Evolutionary conservation across 176 grass and related monocot genomes (phyloP), one percentile per base, ranked within the genome.

Genomic region (Eragrostis curvula): DNA sequence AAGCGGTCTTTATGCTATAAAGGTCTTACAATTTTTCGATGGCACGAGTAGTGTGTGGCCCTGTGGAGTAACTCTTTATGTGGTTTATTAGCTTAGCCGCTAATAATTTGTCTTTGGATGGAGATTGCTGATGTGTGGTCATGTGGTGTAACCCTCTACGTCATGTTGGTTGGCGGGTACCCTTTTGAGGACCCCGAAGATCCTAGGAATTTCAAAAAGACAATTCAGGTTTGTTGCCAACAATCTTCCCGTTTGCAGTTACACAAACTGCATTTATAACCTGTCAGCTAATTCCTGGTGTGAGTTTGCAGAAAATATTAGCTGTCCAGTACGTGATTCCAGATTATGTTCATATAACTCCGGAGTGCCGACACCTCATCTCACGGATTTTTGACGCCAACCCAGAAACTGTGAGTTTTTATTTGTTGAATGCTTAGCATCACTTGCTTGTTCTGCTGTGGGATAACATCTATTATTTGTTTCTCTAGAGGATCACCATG

Each of bases 41-140:
- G 25, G 3, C 65, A 53, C 24, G 48, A 36, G 12, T 48, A 21
- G 41, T 28, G 27, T 70, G 18, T 83, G 43, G 17, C 63, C 20
- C 25, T 84, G 16, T 72, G 51, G 36, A 73, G 23, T 40, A 64
- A 50, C 47, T 66, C 46, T 73, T 75, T 81, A 64, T 65, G 48
- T 20, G 3, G 12, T 67, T 29, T 5, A 44, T 21, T 76, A 28
- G 44, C 69, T 78, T 1, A 78, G 70, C 24, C 51, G 42, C 82
- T 85, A 81, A 79, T 69, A 57, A 41, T 69, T 76, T 84, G 18
- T 80, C 44, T 0, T 64, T 57, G 81, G 30, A 73, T 85, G 88
- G 47, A 91, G 90, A 96, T 93, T 51, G 80, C 90, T 55, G 90
- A 93, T 77, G 90, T 91, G 14, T 93, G 94, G 94, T 93, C 90